A percentile compares a stretch with the other conserved stretches of the same genome.
Evolutionary conservation across 1,284 basidiomycete genomes (phyloP).

Genomic region (Cryptococcus sp.): DNA sequence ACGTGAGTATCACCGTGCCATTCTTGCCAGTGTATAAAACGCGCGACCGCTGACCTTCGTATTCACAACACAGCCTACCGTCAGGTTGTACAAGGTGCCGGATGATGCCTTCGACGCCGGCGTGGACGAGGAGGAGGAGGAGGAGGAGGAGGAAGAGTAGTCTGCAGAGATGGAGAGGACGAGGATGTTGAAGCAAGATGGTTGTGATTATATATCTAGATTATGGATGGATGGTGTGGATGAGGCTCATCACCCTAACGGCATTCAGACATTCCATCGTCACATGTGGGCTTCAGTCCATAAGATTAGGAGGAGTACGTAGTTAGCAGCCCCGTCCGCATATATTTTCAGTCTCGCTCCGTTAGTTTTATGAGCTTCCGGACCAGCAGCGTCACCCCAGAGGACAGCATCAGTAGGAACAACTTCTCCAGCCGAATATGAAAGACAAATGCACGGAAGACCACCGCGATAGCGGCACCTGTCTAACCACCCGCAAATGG

Average conservation of each 20-base stretch:
- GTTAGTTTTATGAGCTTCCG: no score
- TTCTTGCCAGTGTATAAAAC: not conserved
- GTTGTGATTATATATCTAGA: not conserved
- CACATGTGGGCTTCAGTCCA: not conserved
- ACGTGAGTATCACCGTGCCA: constrained; percentile 57
- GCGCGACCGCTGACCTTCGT: constrained; percentile 12
- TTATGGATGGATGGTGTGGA: not conserved
- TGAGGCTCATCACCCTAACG: not conserved
- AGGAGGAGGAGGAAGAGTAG: constrained; percentile 20
- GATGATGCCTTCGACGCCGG: constrained; percentile 78
- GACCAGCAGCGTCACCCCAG: no score
- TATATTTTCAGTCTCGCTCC: no score
- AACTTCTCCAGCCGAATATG: no score
- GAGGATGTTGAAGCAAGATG: not conserved
- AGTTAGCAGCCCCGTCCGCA: no score
- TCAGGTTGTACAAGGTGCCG: constrained; percentile 90
- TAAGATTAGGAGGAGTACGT: not conserved
- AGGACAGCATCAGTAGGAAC: no score
- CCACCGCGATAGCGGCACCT: no score
- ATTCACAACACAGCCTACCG: constrained; percentile 65
- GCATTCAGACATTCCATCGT: not conserved
- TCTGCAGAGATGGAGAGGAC: not conserved
- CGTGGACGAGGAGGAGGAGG: constrained; percentile 71
- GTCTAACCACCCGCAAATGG: no score
- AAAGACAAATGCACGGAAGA: no score